A percentile compares a stretch with the other conserved stretches of the same genome.
These are phyloP conservation scores for Macrolepiota albuminosa DNA, from an alignment of 768 basidiomycete genomes.

Conservation along the genomic window DNA sequence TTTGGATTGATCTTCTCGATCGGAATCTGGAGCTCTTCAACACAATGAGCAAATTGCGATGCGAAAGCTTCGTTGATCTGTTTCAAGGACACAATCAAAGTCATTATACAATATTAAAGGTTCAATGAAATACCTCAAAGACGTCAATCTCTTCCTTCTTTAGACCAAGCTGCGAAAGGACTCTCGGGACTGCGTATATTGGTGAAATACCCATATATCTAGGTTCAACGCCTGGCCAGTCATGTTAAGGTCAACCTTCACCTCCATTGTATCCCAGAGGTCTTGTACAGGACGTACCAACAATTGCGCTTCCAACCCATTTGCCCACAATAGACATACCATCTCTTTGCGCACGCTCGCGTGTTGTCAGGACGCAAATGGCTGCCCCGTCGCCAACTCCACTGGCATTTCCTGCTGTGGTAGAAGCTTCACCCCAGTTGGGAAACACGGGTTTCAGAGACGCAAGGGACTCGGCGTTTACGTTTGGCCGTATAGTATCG, in stretches of 20 bases:
- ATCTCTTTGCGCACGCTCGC: conserved; percentile 69
- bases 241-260: background rate
- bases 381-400: conserved; percentile 94
- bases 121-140: conserved; percentile 54
- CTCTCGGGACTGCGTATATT: conserved; percentile 64
- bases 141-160: conserved; percentile 70
- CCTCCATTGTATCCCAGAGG: background rate
- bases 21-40: conserved; percentile 72
- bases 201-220: conserved; percentile 77
- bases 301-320: conserved; percentile 72
- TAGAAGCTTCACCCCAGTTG: conserved; percentile 64
- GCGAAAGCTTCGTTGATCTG: conserved; percentile 92
- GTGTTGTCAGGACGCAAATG: conserved; percentile 75
- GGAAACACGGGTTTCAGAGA: conserved; percentile 86
- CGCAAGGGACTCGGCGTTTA: conserved; percentile 71
- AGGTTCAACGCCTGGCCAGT: conserved; percentile 60
- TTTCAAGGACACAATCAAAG: background rate
- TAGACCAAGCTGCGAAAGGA: conserved; percentile 57
- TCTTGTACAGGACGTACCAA: conserved; percentile 43
- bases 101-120: background rate
- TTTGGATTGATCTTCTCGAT: conserved; percentile 84
- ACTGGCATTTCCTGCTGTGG: conserved; percentile 84
- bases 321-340: conserved; percentile 81
- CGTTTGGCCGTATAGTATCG: conserved; percentile 84
- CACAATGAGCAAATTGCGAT: conserved; percentile 90